Evolutionary conservation across 345 rosid genomes (phyloP), one percentile per base, ranked within the genome.

Genomic region (Conringia planisiliqua): DNA sequence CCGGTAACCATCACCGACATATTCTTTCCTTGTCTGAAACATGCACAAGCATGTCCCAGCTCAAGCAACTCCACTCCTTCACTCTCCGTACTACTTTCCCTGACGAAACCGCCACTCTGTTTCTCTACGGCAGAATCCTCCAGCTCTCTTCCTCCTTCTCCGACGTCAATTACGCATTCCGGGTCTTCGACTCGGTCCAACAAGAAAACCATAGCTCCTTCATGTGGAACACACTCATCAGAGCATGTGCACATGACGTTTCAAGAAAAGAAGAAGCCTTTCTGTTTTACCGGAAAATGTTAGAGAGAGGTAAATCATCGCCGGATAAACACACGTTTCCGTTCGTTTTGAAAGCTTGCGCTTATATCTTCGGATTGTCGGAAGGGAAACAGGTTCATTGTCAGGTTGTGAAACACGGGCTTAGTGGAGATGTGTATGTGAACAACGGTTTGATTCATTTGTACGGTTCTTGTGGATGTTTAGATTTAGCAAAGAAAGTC

Each of bases 281-380:
- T 17, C 10, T 58, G 46, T 60, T 89, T 63, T 89, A 82, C 40
- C 32, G 44, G 40, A 61, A 62, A 62, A 85, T 93, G 97, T 35
- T 90, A n/a, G 83, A 80, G 79, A 70, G 75, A 48, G 91, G 84
- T 47, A 48, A 22, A n/a, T 84, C 72, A 1, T 14, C 33, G 2
- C 96, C 97, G 5, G 97, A 90, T 76, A 86, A 87, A 10, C 89
- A 90, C 62, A 89, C 97, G 18, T 93, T 86, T 65, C 98, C 98
- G 6, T 90, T 90, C 68, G 89, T 87, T 42, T 82, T 93, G 69
- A 93, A 90, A 80, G 90, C 93, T 29, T 87, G 89, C 48, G 87
- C 96, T 58, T 90, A 86, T 70, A 40, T 89, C 55, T 89, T 85
- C 52, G 86, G 88, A 11, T 78, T 86, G 54, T 71, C 52, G 0